Percentiles rank a stretch among this genome's conserved stretches.
Evolutionary conservation across 129 eudicot genomes (phyloP).

Genomic region (Artemisia tridentata): DNA sequence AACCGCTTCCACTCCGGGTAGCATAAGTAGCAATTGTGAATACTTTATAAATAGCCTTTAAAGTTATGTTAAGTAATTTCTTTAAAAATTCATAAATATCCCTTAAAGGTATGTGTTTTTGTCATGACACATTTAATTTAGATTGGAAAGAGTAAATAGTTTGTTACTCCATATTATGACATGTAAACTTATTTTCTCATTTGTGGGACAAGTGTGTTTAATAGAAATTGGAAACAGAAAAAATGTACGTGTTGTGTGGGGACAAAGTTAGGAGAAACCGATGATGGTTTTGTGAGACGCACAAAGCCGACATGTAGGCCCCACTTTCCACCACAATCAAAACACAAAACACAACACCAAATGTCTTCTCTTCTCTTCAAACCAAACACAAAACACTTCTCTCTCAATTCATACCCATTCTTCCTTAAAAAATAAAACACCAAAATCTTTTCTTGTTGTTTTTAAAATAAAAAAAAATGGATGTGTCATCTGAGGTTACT

Average conservation of each 20-base stretch:
- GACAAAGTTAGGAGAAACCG: conserved; percentile 59
- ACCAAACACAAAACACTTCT: conserved; percentile 17
- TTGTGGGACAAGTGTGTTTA: conserved; percentile 31
- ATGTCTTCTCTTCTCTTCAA: conserved; percentile 23
- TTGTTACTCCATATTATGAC: neutral
- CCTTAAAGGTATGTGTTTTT: too few species aligned
- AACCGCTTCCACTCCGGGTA: too few species aligned
- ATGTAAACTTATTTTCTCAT: neutral
- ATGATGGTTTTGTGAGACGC: conserved; percentile 60
- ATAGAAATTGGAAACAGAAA: conserved; percentile 28
- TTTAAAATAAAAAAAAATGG: conserved; percentile 38
- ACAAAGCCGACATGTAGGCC: conserved; percentile 72
- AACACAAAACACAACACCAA: conserved; percentile 23
- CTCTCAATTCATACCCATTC: conserved; percentile 18
- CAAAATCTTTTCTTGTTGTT: neutral
- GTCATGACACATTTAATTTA: too few species aligned
- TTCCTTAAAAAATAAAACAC: conserved; percentile 13
- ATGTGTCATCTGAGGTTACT: conserved; percentile 56
- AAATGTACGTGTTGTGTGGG: conserved; percentile 37
- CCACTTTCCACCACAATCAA: conserved; percentile 38
- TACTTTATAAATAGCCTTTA: too few species aligned
- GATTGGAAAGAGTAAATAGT: too few species aligned
- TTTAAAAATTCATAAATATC: too few species aligned
- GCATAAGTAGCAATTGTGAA: too few species aligned
- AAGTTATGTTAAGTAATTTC: too few species aligned